Percentiles rank a stretch among this genome's conserved stretches.
Conservation (phyloP, 108 stramenopile species). For the Nitzschia palea region DNA sequence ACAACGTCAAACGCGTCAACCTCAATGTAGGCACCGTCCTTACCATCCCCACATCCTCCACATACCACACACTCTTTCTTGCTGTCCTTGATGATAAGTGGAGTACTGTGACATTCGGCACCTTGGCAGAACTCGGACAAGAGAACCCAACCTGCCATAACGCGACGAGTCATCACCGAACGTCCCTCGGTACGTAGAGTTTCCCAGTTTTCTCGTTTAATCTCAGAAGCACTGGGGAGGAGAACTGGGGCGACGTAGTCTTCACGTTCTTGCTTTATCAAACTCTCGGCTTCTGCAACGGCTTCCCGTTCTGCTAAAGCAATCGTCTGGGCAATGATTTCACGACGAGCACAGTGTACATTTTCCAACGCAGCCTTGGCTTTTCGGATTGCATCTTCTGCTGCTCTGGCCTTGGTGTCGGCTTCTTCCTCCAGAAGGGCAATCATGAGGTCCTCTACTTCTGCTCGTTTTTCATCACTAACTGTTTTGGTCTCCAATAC, state of each 20-base stretch:
- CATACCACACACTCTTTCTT: conserved; percentile 56
- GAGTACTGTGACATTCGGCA: conserved; percentile 33
- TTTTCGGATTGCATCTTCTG: conserved; percentile 36
- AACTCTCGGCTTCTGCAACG: conserved; percentile 37
- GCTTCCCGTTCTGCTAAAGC: conserved; percentile 34
- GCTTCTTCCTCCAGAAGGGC: conserved; percentile 40
- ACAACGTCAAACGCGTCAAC: conserved; percentile 17
- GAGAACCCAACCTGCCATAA: conserved; percentile 41
- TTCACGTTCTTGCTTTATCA: conserved; percentile 20
- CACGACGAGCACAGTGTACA: conserved; percentile 12
- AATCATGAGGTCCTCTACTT: conserved; percentile 27
- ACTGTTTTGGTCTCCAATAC: conserved; percentile 17
- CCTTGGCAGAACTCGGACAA: conserved; percentile 43
- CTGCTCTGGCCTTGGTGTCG: conserved; percentile 25
- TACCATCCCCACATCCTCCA: conserved; percentile 50
- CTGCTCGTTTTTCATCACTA: conserved; percentile 29
- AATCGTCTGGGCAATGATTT: conserved; percentile 37
- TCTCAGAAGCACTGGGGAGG: conserved; percentile 18
- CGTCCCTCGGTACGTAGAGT: conserved; percentile 41
- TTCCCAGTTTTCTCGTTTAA: conserved; percentile 43
- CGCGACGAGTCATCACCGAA: conserved; percentile 40
- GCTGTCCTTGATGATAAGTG: conserved; percentile 33
- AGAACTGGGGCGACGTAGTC: conserved; percentile 33
- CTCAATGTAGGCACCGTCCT: conserved; percentile 45
- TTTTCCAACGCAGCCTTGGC: conserved; percentile 34